Percentiles rank a stretch among this genome's conserved stretches.
Evolutionary conservation across 441 rosid species (phyloP).

Genomic region (Daphne laureola): DNA sequence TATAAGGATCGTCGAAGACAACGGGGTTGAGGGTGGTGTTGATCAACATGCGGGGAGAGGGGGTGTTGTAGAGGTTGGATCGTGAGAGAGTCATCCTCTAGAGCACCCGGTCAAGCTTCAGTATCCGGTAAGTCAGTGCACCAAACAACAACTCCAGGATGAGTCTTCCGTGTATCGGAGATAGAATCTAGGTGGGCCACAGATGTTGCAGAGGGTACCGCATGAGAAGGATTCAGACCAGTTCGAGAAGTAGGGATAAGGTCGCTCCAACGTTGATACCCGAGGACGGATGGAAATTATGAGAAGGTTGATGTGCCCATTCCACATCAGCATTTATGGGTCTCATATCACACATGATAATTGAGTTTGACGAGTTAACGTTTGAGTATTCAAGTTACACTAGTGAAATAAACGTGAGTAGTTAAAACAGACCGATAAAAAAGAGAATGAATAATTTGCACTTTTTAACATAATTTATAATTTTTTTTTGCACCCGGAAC

Average conservation of each 20-base stretch:
- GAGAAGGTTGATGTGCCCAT: no score
- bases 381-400: no score
- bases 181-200: slow-evolving; percentile 28
- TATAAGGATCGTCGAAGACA: slow-evolving; percentile 9
- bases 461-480: no score
- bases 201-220: slow-evolving; percentile 21
- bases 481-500: no score
- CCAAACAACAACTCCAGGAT: slow-evolving; percentile 11
- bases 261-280: no score
- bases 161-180: slow-evolving; percentile 14
- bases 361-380: no score
- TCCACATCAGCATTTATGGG: no score
- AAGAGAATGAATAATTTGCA: no score
- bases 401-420: no score
- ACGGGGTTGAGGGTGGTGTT: slow-evolving; percentile 23
- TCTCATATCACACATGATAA: no score
- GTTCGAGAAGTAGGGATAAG: slow-evolving; percentile 1
- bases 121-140: slow-evolving; percentile 21
- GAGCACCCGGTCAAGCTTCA: slow-evolving; percentile 16
- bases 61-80: slow-evolving; percentile 22
- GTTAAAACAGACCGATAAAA: no score
- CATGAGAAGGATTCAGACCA: slow-evolving; percentile 23
- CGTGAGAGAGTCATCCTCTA: slow-evolving; percentile 20
- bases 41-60: slow-evolving; percentile 12
- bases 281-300: no score